Evolutionary conservation across 2,329 filamentous ascomycete species (phyloP).

Genomic region (Alternaria gaisen): DNA sequence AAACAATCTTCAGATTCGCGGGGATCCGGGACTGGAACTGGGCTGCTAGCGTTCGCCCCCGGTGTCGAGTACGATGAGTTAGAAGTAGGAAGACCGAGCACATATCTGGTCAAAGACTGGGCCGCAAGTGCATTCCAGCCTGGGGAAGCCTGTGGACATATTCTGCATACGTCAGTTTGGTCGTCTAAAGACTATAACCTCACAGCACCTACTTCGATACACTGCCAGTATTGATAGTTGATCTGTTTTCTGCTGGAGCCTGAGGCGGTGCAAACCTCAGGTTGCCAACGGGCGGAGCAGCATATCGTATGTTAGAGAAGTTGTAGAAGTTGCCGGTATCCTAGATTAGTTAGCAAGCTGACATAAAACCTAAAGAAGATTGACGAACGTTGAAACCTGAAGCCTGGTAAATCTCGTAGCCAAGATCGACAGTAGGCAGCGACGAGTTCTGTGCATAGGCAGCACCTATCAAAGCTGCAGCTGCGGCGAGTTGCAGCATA

Average conservation of each 20-base stretch:
- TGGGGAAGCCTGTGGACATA: slow-evolving; percentile 51
- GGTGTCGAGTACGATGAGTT: slow-evolving; percentile 43
- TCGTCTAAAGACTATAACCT: neutral
- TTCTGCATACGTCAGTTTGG: slow-evolving; percentile 25
- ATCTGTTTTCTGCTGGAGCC: slow-evolving; percentile 54
- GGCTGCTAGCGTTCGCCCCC: slow-evolving; percentile 36
- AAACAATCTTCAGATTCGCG: slow-evolving; percentile 58
- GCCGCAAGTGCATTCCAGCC: slow-evolving; percentile 54
- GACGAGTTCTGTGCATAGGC: slow-evolving; percentile 36
- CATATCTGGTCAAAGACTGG: slow-evolving; percentile 45
- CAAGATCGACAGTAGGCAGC: slow-evolving; percentile 61
- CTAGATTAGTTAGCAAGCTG: slow-evolving; percentile 27
- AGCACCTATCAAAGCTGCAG: slow-evolving; percentile 33
- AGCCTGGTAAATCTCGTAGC: slow-evolving; percentile 63
- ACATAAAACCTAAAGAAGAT: neutral
- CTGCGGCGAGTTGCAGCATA: slow-evolving; percentile 35
- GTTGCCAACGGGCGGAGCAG: slow-evolving; percentile 61
- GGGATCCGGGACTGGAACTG: slow-evolving; percentile 33
- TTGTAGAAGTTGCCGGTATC: slow-evolving; percentile 58
- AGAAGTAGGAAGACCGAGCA: slow-evolving; percentile 36
- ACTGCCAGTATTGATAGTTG: slow-evolving; percentile 57
- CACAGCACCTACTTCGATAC: slow-evolving; percentile 40
- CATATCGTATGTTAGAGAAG: slow-evolving; percentile 67
- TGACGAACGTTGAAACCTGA: slow-evolving; percentile 55
- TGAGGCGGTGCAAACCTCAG: slow-evolving; percentile 61